Percentiles rank a stretch among this genome's conserved stretches.
Evolutionary conservation across 768 basidiomycete species (phyloP).

Genomic region (Myochromella boudieri): DNA sequence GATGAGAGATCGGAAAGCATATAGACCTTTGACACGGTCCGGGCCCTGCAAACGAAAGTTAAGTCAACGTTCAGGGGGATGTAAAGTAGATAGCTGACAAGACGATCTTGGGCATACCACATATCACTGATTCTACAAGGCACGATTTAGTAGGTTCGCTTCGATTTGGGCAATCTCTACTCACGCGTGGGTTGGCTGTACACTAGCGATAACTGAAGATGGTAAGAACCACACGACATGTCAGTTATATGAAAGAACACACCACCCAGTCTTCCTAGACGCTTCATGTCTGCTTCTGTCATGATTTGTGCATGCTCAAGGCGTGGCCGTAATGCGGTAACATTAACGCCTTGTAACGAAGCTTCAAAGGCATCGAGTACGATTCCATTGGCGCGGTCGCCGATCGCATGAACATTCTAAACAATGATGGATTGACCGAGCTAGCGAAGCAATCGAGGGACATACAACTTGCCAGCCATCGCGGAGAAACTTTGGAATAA

Average conservation of each 20-base stretch:
- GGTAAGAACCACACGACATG: background rate
- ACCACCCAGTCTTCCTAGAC: slow-evolving; percentile 82
- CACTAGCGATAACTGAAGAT: slow-evolving; percentile 76
- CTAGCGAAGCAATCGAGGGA: slow-evolving; percentile 7
- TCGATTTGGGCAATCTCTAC: slow-evolving; percentile 25
- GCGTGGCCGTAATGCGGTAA: slow-evolving; percentile 68
- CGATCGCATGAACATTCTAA: slow-evolving; percentile 86
- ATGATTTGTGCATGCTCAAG: slow-evolving; percentile 93
- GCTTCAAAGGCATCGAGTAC: slow-evolving; percentile 83
- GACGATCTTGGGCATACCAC: slow-evolving; percentile 83
- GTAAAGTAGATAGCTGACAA: slow-evolving; percentile 45
- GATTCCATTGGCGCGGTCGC: slow-evolving; percentile 84
- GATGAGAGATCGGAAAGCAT: slow-evolving; percentile 79
- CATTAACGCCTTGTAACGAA: slow-evolving; percentile 57
- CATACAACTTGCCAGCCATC: slow-evolving; percentile 92
- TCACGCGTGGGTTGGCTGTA: slow-evolving; percentile 88
- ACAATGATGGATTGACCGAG: background rate
- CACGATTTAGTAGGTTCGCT: slow-evolving; percentile 1
- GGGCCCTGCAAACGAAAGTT: slow-evolving; percentile 52
- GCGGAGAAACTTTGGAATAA: slow-evolving; percentile 68
- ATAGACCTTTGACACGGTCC: slow-evolving; percentile 80
- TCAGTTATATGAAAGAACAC: slow-evolving; percentile 18
- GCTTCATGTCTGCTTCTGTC: slow-evolving; percentile 68
- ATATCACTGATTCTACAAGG: slow-evolving; percentile 74
- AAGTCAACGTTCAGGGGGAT: slow-evolving; percentile 3